Evolutionary conservation across 2,329 filamentous ascomycete genomes (phyloP).

Genomic region (Herpotrichia juniperi): DNA sequence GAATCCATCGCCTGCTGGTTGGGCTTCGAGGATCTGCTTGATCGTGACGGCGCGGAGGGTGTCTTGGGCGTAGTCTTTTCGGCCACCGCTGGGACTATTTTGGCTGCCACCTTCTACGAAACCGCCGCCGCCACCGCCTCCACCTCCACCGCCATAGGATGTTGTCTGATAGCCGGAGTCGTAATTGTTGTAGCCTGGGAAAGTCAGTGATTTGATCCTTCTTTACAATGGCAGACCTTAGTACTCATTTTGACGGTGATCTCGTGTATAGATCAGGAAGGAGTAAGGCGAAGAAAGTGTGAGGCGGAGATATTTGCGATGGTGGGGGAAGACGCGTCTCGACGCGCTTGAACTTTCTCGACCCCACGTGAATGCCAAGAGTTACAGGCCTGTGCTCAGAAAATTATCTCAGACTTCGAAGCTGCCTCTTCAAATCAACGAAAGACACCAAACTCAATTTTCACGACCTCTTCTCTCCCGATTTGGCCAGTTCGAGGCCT

Average conservation of each 20-base stretch:
- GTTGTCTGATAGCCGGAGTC: constrained; percentile 59
- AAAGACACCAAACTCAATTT: not conserved
- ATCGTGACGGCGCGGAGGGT: constrained; percentile 92
- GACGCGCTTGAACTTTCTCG: constrained; percentile 24
- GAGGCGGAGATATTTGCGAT: constrained; percentile 14
- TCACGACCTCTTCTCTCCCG: not conserved
- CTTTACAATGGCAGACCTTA: not conserved
- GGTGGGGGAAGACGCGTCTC: constrained; percentile 36
- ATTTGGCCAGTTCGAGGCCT: not conserved
- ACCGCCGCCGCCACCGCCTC: constrained; percentile 66
- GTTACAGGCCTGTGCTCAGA: constrained; percentile 24
- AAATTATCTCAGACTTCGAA: constrained; percentile 13
- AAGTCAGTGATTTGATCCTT: constrained; percentile 13
- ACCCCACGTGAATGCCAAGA: constrained; percentile 38
- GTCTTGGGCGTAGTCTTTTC: constrained; percentile 71
- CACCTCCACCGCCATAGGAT: constrained; percentile 61
- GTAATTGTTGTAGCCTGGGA: constrained; percentile 44
- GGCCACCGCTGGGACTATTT: constrained; percentile 46
- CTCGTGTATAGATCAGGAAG: not conserved
- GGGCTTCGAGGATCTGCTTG: constrained; percentile 87
- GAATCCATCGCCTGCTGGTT: constrained; percentile 77
- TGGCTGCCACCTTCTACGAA: constrained; percentile 59
- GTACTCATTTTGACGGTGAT: constrained; percentile 24
- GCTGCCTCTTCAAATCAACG: not conserved
- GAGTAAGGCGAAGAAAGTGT: not conserved